phyloP scores from a whole-genome alignment of 1,139 yeast species.

The Taphrina flavorubra region DNA sequence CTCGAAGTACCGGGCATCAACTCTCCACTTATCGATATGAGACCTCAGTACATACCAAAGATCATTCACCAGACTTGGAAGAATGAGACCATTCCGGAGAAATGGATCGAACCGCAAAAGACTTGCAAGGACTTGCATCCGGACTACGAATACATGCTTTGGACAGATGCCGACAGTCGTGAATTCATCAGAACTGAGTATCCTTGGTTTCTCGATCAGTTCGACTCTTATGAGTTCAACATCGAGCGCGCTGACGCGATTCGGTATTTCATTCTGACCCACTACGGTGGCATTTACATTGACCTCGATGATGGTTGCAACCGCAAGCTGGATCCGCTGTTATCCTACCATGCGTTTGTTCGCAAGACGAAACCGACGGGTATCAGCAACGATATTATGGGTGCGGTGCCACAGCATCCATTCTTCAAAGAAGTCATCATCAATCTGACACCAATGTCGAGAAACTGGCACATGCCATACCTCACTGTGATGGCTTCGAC shows the following conservation, averaged over 20 bases:
- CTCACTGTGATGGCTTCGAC: conserved; percentile 92
- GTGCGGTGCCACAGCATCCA: conserved; percentile 83
- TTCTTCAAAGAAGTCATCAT: conserved; percentile 76
- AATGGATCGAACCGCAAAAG: conserved; percentile 79
- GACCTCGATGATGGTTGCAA: conserved; percentile 87
- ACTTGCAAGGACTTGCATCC: conserved; percentile 79
- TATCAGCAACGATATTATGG: conserved; percentile 91
- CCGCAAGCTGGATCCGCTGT: conserved; percentile 74
- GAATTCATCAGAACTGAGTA: conserved; percentile 77
- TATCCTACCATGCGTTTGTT: conserved; percentile 82
- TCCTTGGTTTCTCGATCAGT: conserved; percentile 83
- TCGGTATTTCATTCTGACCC: conserved; percentile 78
- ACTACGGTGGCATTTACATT: conserved; percentile 88
- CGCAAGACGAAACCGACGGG: conserved; percentile 91
- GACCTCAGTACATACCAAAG: conserved; percentile 68
- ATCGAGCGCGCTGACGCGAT: conserved; percentile 94
- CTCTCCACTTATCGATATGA: conserved; percentile 53
- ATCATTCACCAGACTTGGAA: conserved; percentile 94
- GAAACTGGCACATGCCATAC: conserved; percentile 81
- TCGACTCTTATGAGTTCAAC: conserved; percentile 77
- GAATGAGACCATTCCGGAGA: conserved; percentile 73
- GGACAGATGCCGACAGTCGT: conserved; percentile 88
- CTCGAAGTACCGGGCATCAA: conserved; percentile 55
- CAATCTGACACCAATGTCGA: conserved; percentile 61
- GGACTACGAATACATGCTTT: conserved; percentile 81